Base-by-base conservation (phyloP, 345 rosid species). In the Gossypium rotundifolium region DNA sequence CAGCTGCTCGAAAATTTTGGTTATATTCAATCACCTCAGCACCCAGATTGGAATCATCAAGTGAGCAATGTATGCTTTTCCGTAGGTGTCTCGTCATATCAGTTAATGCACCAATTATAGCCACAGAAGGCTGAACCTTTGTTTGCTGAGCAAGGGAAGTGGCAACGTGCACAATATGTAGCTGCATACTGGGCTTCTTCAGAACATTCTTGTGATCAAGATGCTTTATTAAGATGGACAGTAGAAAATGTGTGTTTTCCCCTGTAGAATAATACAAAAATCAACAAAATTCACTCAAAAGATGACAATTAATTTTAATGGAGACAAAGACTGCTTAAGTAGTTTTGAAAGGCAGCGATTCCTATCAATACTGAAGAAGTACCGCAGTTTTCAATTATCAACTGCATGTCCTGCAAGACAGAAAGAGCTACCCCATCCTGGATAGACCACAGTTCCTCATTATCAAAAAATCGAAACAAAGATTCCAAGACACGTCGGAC, bases 1-100 rank as follows among this genome's bases (percentile, higher is more conserved):
- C 93, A 0, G 89, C 90, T 71, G 79, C 80, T 83, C 74, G 84
- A 29, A 85, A 89, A 14, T 86, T 84, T 59, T 79, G 74, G 75
- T 91, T 89, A 79, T 89, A 85, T 23, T 86, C 85, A 67, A 86
- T 84, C 80, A 86, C 81, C 77, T 90, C 89, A 73, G 71, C 75
- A 54, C 93, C 95, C 10, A 90, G 81, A 79, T 79, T 83, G 5
- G 91, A 83, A 72, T 90, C 93, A 83, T 88, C 93, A 76, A 88
- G 79, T 40, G 88, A 88, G 73, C 85, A 83, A 71, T 90, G 95
- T 23, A 90, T 87, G 80, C 91, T 88, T 84, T 90, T 90, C 57
- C 91, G 75, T 49, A 90, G 77, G 78, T 90, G 96, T 73, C 93
- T 87, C 76, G 88, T 90, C 89, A 89, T 86, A 79, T 91, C 93